Conservation (phyloP, 164 flowering plant species). For the Saururus chinensis region DNA sequence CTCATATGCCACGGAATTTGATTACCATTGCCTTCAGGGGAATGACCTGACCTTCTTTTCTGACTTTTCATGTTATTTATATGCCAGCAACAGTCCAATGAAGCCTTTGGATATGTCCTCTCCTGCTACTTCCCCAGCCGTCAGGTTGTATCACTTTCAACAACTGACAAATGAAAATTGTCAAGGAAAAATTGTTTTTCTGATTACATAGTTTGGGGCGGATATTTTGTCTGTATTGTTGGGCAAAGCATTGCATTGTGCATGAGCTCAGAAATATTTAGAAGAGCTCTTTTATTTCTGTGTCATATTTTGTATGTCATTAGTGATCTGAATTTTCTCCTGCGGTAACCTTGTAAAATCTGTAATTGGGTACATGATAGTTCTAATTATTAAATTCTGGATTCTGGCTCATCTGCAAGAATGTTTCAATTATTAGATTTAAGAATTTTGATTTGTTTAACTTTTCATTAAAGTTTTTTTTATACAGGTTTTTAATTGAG, state of each 20-base stretch:
- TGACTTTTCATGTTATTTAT: constrained; percentile 38
- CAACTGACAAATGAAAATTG: not conserved
- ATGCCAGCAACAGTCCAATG: constrained; percentile 4
- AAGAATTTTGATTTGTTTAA: not conserved
- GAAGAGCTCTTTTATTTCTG: no score
- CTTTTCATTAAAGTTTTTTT: not conserved
- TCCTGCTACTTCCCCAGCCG: constrained; percentile 1
- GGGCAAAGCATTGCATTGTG: no score
- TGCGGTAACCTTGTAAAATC: not conserved
- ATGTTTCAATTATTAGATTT: not conserved
- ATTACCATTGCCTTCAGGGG: constrained; percentile 54
- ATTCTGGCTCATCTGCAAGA: not conserved
- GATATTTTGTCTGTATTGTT: no score
- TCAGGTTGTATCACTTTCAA: not conserved
- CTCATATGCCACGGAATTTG: constrained; percentile 52
- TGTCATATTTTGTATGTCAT: not conserved
- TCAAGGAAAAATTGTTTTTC: not conserved
- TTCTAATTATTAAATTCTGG: not conserved
- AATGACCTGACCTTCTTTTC: constrained; percentile 59
- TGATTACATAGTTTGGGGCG: not conserved
- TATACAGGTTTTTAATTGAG: not conserved
- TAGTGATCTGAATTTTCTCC: not conserved
- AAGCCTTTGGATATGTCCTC: constrained; percentile 2
- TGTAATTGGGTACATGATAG: not conserved
- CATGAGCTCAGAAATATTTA: no score